Evolutionary conservation across 2,329 filamentous ascomycete genomes (phyloP), one percentile per base, ranked within the genome.

Genomic region (Chrysoporthe deuterocubensis): DNA sequence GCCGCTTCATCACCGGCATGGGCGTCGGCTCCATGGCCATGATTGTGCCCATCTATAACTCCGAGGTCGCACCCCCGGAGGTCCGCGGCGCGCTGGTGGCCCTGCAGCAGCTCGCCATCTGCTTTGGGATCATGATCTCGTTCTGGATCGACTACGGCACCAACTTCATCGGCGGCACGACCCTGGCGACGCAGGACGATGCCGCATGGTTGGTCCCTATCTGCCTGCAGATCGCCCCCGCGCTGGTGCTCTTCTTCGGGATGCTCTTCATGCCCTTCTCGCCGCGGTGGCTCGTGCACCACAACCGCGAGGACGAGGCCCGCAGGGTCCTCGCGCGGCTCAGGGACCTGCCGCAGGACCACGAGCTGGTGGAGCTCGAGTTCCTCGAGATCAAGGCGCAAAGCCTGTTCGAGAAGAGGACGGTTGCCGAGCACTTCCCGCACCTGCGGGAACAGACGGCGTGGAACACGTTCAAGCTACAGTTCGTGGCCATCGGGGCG

Each of bases 341-440:
- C 2, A 88, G 92, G 34, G 84, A 83, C 6, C 83, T 92, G 0
- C 76, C 86, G 0, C 75, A 80, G 18, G 85, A 90, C 71, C 85
- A 93, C 74, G 88, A 92, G 67, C 83, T 92, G 0, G 86, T 94
- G 48, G 85, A 90, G 71, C 82, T 93, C 1, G 92, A 95, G 74
- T 93, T 91, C 74, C 85, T 93, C n/a, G 92, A 95, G 76, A 94
- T 95, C 79, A 92, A 92, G 76, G 91, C 92, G 0, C 90, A 93
- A 76, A 90, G 88, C 0, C 77, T 92, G 21, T 96, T 95, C 72
- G 92, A 95, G 78, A 92, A 94, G 79, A 86, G 88, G 44, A 88
- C 87, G 0, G 83, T 90, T 11, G 85, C 86, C 0, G 89, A 91
- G 70, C 83, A 89, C 34, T 93, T 92, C 76, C 92, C 91, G 0